phyloP scores from a whole-genome alignment of 2,329 filamentous ascomycete genomes.

The Beauveria medogensis region DNA sequence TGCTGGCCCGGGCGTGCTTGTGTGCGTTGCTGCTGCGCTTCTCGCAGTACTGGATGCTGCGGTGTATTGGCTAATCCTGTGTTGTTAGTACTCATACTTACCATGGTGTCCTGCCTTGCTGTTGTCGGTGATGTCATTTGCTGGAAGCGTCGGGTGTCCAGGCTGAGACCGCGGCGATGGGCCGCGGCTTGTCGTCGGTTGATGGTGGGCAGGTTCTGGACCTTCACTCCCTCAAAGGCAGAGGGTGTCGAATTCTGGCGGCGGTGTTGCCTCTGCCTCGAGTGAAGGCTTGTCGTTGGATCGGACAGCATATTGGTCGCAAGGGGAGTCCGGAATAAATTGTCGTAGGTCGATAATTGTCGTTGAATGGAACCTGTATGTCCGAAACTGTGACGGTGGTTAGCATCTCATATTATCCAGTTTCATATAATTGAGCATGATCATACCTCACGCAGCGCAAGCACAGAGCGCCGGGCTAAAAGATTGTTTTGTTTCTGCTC shows the following conservation, averaged over 20 bases:
- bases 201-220: conserved; percentile 53
- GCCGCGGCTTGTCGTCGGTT: conserved; percentile 35
- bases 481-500: conserved; percentile 34
- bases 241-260: conserved; percentile 82
- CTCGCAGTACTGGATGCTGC: conserved; percentile 73
- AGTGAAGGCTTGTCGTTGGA: conserved; percentile 62
- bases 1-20: conserved; percentile 61
- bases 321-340: conserved; percentile 58
- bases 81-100: conserved; percentile 48
- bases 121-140: conserved; percentile 18
- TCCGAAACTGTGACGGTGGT: conserved; percentile 32
- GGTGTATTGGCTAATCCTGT: conserved; percentile 45
- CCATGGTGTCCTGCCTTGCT: conserved; percentile 28
- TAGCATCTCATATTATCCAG: conserved; percentile 16
- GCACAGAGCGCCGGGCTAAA: conserved; percentile 68
- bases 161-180: conserved; percentile 77
- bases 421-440: neutral
- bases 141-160: conserved; percentile 56
- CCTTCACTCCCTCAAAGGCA: conserved; percentile 67
- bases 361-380: conserved; percentile 40
- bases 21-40: conserved; percentile 80
- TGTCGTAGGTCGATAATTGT: conserved; percentile 45
- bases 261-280: conserved; percentile 52
- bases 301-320: conserved; percentile 72
- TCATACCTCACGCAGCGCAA: conserved; percentile 76